Percentiles rank a stretch among this genome's conserved stretches.
Conservation (phyloP, 1,284 basidiomycete species). For the Boletus mariae region DNA sequence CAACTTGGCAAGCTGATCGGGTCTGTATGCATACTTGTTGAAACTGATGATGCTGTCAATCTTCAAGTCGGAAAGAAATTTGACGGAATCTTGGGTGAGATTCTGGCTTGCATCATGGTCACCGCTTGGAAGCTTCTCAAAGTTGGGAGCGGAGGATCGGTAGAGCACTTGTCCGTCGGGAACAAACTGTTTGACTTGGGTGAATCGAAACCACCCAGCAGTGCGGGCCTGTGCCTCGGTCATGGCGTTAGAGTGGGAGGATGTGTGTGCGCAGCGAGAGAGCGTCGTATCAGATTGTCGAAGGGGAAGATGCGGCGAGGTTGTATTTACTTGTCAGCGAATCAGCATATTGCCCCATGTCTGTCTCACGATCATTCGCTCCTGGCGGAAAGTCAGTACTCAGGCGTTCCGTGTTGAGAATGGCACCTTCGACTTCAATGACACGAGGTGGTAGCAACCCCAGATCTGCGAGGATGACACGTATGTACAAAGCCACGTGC, state of each 20-base stretch:
- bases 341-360: too few species aligned
- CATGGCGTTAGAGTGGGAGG: neutral
- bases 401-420: too few species aligned
- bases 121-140: neutral
- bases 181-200: neutral
- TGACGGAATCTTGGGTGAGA: neutral
- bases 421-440: too few species aligned
- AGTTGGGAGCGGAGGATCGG: neutral
- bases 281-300: neutral
- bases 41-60: neutral
- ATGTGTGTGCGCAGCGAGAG: too few species aligned
- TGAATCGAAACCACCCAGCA: neutral
- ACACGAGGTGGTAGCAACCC: too few species aligned
- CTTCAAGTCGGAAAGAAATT: neutral
- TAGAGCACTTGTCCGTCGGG: neutral
- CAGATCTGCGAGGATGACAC: too few species aligned
- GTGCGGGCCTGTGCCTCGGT: neutral
- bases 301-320: too few species aligned
- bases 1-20: neutral
- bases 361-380: too few species aligned
- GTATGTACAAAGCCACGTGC: too few species aligned
- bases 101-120: neutral
- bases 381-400: too few species aligned
- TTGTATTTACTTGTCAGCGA: too few species aligned
- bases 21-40: neutral